Conservation (phyloP, 2,329 filamentous ascomycete genomes). For the Colletotrichum sp. region DNA sequence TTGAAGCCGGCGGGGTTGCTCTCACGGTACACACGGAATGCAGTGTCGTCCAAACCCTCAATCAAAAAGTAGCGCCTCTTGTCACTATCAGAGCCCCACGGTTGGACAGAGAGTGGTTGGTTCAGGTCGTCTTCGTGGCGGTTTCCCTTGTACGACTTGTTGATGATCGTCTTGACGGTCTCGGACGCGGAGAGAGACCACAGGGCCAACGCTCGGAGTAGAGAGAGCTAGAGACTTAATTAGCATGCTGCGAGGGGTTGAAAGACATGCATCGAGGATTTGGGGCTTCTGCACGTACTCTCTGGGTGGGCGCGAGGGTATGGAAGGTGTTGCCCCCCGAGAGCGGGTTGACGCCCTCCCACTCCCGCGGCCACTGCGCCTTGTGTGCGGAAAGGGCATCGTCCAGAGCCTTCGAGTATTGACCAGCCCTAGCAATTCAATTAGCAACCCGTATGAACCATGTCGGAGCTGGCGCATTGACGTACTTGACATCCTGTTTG, state of each 20-base stretch:
- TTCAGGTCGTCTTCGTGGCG: constrained; percentile 82
- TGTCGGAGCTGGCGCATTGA: background rate
- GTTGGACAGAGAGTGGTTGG: constrained; percentile 86
- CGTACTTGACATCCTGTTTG: constrained; percentile 99
- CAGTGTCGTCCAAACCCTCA: constrained; percentile 91
- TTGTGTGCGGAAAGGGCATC: constrained; percentile 88
- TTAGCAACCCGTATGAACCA: background rate
- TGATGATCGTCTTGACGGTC: constrained; percentile 78
- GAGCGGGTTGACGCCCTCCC: constrained; percentile 84
- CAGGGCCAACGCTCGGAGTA: constrained; percentile 82
- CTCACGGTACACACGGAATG: constrained; percentile 93
- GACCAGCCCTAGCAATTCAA: constrained; percentile 70
- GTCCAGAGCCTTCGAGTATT: constrained; percentile 91
- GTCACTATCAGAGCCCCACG: constrained; percentile 88
- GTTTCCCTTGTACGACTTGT: constrained; percentile 85
- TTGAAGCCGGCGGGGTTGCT: constrained; percentile 81
- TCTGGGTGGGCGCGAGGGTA: constrained; percentile 79
- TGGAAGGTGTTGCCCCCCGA: constrained; percentile 82
- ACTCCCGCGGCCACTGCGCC: constrained; percentile 84
- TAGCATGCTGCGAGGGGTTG: background rate
- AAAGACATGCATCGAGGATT: background rate
- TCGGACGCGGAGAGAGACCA: constrained; percentile 94
- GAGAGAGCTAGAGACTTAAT: constrained; percentile 67
- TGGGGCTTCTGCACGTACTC: constrained; percentile 59
- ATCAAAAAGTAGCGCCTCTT: constrained; percentile 93